Evolutionary conservation across 202 grass and related monocot genomes (phyloP).

Genomic region (Hordeum pubiflorum): DNA sequence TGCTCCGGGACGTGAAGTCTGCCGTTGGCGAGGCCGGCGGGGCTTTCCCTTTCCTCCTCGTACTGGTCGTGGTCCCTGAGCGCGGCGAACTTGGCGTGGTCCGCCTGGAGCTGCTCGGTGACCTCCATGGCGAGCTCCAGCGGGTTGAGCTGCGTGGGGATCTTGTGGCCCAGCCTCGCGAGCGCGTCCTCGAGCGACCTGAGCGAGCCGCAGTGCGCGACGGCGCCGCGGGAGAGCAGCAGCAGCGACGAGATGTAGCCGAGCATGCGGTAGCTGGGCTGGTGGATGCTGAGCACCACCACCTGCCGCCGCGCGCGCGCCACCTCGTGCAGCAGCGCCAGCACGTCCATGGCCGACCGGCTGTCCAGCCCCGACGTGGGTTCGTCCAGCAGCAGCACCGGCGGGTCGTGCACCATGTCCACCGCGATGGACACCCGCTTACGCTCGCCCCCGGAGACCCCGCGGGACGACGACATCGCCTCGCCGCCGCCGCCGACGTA

Average conservation of each 20-base stretch:
- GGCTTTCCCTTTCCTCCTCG: not conserved
- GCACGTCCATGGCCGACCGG: slow-evolving; percentile 62
- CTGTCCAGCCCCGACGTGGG: slow-evolving; percentile 86
- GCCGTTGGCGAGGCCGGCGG: not conserved
- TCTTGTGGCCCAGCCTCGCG: slow-evolving; percentile 42
- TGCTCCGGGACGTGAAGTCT: slow-evolving; percentile 1
- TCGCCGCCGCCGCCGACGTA: slow-evolving; percentile 53
- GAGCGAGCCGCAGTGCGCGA: slow-evolving; percentile 58
- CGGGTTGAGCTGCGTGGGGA: slow-evolving; percentile 57
- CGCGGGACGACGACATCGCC: slow-evolving; percentile 30
- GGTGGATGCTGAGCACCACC: slow-evolving; percentile 80
- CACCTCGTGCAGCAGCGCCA: slow-evolving; percentile 61
- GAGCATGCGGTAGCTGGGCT: slow-evolving; percentile 91
- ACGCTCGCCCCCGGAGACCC: slow-evolving; percentile 75
- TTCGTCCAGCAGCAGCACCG: slow-evolving; percentile 77
- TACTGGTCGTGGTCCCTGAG: not conserved
- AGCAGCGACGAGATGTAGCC: slow-evolving; percentile 57
- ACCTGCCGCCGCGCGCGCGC: slow-evolving; percentile 52
- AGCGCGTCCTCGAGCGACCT: slow-evolving; percentile 47
- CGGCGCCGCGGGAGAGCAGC: slow-evolving; percentile 57
- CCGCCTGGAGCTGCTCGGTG: slow-evolving; percentile 33
- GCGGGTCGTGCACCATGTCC: slow-evolving; percentile 83
- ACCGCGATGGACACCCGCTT: slow-evolving; percentile 75
- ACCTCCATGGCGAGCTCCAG: slow-evolving; percentile 86
- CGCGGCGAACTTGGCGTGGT: not conserved